phyloP scores from a whole-genome alignment of 2,329 filamentous ascomycete genomes.

The Cryphonectria radicalis region DNA sequence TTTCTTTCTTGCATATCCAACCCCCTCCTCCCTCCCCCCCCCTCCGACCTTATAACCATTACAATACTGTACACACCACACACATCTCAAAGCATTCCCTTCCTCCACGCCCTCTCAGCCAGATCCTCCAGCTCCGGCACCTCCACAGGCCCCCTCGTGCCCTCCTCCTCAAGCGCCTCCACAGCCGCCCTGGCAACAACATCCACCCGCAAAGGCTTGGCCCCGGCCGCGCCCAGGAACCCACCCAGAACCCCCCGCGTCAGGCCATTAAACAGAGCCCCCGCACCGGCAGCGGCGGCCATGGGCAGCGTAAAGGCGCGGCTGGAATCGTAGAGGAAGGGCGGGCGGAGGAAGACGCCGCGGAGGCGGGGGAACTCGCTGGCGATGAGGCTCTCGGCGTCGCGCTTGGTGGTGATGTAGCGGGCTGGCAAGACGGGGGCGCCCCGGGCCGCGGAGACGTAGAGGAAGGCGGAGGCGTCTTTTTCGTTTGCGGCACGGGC shows the following conservation, averaged over 20 bases:
- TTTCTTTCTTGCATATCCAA: neutral
- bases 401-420: slow-evolving; percentile 90
- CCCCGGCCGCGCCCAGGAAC: slow-evolving; percentile 79
- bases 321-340: slow-evolving; percentile 87
- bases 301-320: slow-evolving; percentile 83
- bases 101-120: slow-evolving; percentile 84
- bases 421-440: slow-evolving; percentile 81
- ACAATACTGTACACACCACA: neutral
- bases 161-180: slow-evolving; percentile 78
- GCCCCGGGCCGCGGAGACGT: slow-evolving; percentile 85
- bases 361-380: slow-evolving; percentile 75
- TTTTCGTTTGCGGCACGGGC: slow-evolving; percentile 74
- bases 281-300: slow-evolving; percentile 75
- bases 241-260: slow-evolving; percentile 76
- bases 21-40: neutral
- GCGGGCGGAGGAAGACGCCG: slow-evolving; percentile 79
- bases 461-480: slow-evolving; percentile 71
- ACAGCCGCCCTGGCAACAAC: slow-evolving; percentile 87
- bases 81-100: slow-evolving; percentile 74
- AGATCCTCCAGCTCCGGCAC: slow-evolving; percentile 79
- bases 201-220: slow-evolving; percentile 88
- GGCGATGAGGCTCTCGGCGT: slow-evolving; percentile 80
- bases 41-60: neutral
- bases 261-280: slow-evolving; percentile 75
- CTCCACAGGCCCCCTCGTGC: slow-evolving; percentile 75